phyloP scores from a whole-genome alignment of 148 eudicot genomes.

The Rhododendron griersonianum region DNA sequence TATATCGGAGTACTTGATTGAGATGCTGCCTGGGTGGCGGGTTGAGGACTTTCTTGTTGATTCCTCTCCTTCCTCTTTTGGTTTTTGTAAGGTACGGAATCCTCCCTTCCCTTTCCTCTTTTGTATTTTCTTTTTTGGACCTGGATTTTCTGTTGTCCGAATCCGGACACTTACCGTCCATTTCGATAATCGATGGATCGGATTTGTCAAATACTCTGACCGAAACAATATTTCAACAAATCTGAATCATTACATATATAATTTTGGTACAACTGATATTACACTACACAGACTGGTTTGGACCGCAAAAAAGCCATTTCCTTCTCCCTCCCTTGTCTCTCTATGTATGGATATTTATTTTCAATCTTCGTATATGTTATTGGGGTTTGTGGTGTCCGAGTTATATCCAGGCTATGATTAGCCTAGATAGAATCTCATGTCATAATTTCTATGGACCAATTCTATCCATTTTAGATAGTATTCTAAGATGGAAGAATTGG shows the following conservation, averaged over 20 bases:
- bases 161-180: not conserved
- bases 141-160: not conserved
- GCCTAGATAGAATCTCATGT: not conserved
- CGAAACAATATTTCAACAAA: no score
- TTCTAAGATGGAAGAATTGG: not conserved
- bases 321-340: not conserved
- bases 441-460: not conserved
- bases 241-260: no score
- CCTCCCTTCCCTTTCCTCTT: not conserved
- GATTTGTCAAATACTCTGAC: no score
- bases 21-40: not conserved
- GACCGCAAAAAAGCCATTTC: no score
- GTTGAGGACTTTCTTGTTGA: not conserved
- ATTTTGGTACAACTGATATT: no score
- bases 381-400: not conserved
- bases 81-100: not conserved
- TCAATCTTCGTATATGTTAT: not conserved
- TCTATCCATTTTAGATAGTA: not conserved
- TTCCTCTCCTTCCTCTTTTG: not conserved
- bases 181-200: no score
- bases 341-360: not conserved
- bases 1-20: conserved; percentile 1
- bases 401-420: not conserved
- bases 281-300: no score
- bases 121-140: not conserved